Base-by-base conservation (phyloP, 805 yeast genomes). In the Kurtzmaniella fragi region DNA sequence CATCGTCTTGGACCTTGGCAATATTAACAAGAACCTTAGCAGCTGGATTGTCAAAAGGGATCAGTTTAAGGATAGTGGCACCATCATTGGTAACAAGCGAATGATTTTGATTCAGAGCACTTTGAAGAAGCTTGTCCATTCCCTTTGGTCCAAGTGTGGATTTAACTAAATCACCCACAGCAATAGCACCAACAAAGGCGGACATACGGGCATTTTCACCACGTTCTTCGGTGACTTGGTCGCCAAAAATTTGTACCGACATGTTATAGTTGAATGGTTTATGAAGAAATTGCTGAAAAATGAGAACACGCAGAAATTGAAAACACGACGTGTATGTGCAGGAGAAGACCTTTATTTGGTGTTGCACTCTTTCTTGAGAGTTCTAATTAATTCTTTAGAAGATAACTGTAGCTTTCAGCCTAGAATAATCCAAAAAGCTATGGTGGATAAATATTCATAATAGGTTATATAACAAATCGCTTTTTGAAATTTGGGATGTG, bases 171-270 rank as follows among this genome's bases (percentile, higher is more conserved):
- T 93, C 99, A 38, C 99, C 99, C 28, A 93, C 99, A 31, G 99
- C 99, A 58, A 93, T 91, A 48, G 99, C 99, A 35, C 99, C 99
- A 9, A 93, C 95, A 62, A 93, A 93, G 2, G 99, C 88, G 5
- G 96, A 86, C 70, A 91, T 73, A 71, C 99, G 89, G 39, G 99
- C 99, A 65, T 91, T 90, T 64, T 93, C 99, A 33, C 93, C 99
- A 56, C 97, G 79, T 67, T 91, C 99, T 66, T 91, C 99, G 5
- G 93, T 84, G 40, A 91, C 98, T 63, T 91, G 96, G 60, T 93
- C 98, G 45, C 96, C 95, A 67, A 93, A 88, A 57, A 91, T 90
- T 52, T 90, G 91, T 45, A 90, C 95, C 50, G 90, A 82, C 95
- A 67, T 67, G 15, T 4, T 31, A 6, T 17, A 20, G 25, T 20